A percentile compares a stretch with the other conserved stretches of the same genome.
phyloP scores from a whole-genome alignment of 768 basidiomycete species.

The Macrocybe gigantea region DNA sequence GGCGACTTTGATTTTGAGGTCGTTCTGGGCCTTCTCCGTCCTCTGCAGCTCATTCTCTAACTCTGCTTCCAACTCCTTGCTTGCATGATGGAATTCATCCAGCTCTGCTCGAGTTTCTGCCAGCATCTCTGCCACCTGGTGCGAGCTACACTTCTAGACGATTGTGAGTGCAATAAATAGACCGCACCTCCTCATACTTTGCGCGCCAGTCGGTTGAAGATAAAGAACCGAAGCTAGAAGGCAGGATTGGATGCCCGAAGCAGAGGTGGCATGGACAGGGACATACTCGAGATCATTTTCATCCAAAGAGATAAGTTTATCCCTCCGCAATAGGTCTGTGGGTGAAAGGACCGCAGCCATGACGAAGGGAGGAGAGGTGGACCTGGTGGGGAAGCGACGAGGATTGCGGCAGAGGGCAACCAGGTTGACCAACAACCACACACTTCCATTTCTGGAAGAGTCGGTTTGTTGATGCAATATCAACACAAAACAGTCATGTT shows the following conservation, averaged over 20 bases:
- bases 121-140: conserved; percentile 72
- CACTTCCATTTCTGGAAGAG: conserved; percentile 11
- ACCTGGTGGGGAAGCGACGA: conserved; percentile 2
- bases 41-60: conserved; percentile 86
- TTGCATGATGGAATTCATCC: conserved; percentile 80
- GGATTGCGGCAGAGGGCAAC: conserved; percentile 7
- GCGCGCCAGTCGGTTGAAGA: conserved; percentile 64
- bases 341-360: conserved; percentile 67
- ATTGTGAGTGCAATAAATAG: background rate
- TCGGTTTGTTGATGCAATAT: conserved; percentile 6
- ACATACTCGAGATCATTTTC: conserved; percentile 58
- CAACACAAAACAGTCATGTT: background rate
- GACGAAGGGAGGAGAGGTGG: conserved; percentile 1
- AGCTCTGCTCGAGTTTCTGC: conserved; percentile 80
- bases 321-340: conserved; percentile 52
- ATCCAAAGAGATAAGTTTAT: conserved; percentile 59
- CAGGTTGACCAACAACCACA: background rate
- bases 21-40: conserved; percentile 81
- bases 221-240: conserved; percentile 41
- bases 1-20: conserved; percentile 65
- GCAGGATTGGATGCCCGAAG: conserved; percentile 12
- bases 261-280: conserved; percentile 6
- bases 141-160: conserved; percentile 1
- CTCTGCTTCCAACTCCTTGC: conserved; percentile 91
- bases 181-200: conserved; percentile 65